Evolutionary conservation across 306 rosid species (phyloP).

Genomic region (peach (Prunus persica)): Prunus_persica_NCBIv2 NC_034014.1:5331501-5332000

Average conservation of each 20-base stretch:
- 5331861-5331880: neutral
- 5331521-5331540: slow-evolving; percentile 12
- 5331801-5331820: neutral
- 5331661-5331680: neutral
- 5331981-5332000: too few species aligned
- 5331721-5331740: neutral
- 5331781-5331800: neutral
- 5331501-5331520: slow-evolving; percentile 12
- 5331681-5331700: neutral
- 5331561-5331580: slow-evolving; percentile 32
- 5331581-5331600: slow-evolving; percentile 24
- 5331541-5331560: slow-evolving; percentile 31
- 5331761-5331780: neutral
- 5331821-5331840: neutral
- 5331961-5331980: too few species aligned
- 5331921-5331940: too few species aligned
- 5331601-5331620: neutral
- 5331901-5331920: too few species aligned
- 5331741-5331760: neutral
- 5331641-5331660: neutral
- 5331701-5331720: neutral
- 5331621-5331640: neutral
- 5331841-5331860: neutral
- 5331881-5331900: neutral
- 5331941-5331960: too few species aligned